Percentiles rank a stretch among this genome's conserved stretches.
These are phyloP conservation scores for Volvariella volvacea DNA, from an alignment of 1,284 basidiomycete genomes.

Conservation along the genomic window DNA sequence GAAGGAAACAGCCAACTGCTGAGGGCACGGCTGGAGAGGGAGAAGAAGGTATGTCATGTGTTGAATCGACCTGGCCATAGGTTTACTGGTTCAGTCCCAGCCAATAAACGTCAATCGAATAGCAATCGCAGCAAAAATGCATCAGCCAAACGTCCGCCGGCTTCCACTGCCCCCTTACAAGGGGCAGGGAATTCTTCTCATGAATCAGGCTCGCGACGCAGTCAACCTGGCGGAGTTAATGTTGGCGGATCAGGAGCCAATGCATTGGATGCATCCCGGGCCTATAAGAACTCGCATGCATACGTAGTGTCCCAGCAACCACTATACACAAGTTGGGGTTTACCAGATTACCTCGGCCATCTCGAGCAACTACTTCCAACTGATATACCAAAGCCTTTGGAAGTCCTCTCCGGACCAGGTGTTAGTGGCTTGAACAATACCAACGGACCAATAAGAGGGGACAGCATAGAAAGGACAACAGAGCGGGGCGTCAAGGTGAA, in stretches of 20 bases:
- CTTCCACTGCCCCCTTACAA: conserved; percentile 35
- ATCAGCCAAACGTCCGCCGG: conserved; percentile 39
- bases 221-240: conserved; percentile 25
- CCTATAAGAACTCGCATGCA: conserved; percentile 69
- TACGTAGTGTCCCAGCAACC: conserved; percentile 72
- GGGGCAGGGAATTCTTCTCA: conserved; percentile 30
- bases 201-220: conserved; percentile 41
- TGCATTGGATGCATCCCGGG: conserved; percentile 31
- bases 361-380: conserved; percentile 82
- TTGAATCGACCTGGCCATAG: conserved; percentile 10
- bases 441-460: conserved; percentile 23
- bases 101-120: conserved; percentile 37
- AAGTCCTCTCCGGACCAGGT: conserved; percentile 48
- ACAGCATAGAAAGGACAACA: conserved; percentile 49
- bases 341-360: conserved; percentile 92
- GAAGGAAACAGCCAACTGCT: conserved; percentile 35
- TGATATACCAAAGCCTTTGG: conserved; percentile 66
- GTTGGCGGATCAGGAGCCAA: conserved; percentile 19
- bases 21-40: conserved; percentile 45
- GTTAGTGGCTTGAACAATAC: conserved; percentile 8
- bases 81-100: conserved; percentile 8
- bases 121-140: conserved; percentile 41
- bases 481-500: conserved; percentile 90
- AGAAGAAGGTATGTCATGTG: conserved; percentile 54
- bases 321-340: conserved; percentile 76